phyloP scores from a whole-genome alignment of 768 basidiomycete species.

The Gautieria morchelliformis region DNA sequence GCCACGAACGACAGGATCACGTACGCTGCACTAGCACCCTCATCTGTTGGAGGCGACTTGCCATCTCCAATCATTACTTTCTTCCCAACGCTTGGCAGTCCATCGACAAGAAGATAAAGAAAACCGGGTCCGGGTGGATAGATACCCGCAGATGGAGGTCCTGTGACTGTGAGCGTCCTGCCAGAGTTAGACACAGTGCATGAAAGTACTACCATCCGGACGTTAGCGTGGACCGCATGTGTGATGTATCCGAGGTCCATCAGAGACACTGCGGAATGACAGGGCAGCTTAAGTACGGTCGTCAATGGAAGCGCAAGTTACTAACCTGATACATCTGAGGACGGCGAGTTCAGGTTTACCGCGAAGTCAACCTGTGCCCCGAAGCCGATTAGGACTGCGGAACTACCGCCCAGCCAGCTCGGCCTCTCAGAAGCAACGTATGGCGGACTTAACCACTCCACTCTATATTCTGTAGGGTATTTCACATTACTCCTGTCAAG shows the following conservation, averaged over 20 bases:
- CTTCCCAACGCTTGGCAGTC: slow-evolving; percentile 52
- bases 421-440: slow-evolving; percentile 65
- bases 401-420: slow-evolving; percentile 30
- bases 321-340: not conserved
- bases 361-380: slow-evolving; percentile 19
- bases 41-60: slow-evolving; percentile 32
- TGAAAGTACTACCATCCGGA: slow-evolving; percentile 61
- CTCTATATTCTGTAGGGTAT: slow-evolving; percentile 82
- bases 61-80: slow-evolving; percentile 67
- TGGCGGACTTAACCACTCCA: slow-evolving; percentile 78
- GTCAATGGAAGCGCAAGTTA: not conserved
- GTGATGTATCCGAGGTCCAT: slow-evolving; percentile 83
- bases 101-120: slow-evolving; percentile 57
- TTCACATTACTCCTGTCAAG: slow-evolving; percentile 60
- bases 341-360: slow-evolving; percentile 24
- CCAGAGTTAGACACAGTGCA: slow-evolving; percentile 44
- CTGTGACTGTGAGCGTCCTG: slow-evolving; percentile 47
- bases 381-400: slow-evolving; percentile 12
- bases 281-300: not conserved
- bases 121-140: slow-evolving; percentile 81
- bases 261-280: slow-evolving; percentile 40
- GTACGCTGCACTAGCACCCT: slow-evolving; percentile 12
- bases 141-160: slow-evolving; percentile 52
- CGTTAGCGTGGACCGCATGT: slow-evolving; percentile 67
- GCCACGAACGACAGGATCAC: not conserved